A percentile compares a stretch with the other conserved stretches of the same genome.
phyloP scores from a whole-genome alignment of 2,329 filamentous ascomycete species.

The Sporothrix humicola region DNA sequence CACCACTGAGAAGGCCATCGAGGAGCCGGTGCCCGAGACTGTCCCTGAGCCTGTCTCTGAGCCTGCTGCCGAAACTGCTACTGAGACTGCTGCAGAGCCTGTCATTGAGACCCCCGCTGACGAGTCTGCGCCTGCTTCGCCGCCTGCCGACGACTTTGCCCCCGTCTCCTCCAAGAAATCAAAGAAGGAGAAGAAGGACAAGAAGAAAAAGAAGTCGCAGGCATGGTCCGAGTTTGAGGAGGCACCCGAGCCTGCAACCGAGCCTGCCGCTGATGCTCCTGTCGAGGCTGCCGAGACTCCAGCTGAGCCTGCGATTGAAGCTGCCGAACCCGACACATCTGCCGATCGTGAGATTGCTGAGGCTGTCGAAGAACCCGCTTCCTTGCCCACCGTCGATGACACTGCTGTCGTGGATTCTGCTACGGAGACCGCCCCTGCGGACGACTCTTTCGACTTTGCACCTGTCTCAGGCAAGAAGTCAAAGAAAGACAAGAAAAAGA shows the following conservation, averaged over 20 bases:
- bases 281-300: not conserved
- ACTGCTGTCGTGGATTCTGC: not conserved
- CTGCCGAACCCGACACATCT: not conserved
- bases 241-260: not conserved
- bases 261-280: not conserved
- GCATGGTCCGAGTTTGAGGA: conserved; percentile 9
- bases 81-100: no score
- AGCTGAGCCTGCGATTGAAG: not conserved
- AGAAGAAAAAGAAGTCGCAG: conserved; percentile 32
- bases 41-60: not conserved
- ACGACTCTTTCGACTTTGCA: conserved; percentile 6
- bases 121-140: not conserved
- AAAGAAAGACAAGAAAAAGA: conserved; percentile 28
- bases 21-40: no score
- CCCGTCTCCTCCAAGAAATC: conserved; percentile 23
- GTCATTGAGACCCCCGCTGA: not conserved
- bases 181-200: conserved; percentile 31
- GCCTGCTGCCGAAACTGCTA: no score
- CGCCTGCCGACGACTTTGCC: not conserved
- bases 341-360: not conserved
- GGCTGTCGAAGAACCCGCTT: not conserved
- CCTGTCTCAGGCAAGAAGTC: conserved; percentile 30
- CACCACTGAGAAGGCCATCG: no score
- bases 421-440: not conserved
- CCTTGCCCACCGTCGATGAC: not conserved